Evolutionary conservation across 2,329 filamentous ascomycete genomes (phyloP).

Genomic region (Moelleriella libera): DNA sequence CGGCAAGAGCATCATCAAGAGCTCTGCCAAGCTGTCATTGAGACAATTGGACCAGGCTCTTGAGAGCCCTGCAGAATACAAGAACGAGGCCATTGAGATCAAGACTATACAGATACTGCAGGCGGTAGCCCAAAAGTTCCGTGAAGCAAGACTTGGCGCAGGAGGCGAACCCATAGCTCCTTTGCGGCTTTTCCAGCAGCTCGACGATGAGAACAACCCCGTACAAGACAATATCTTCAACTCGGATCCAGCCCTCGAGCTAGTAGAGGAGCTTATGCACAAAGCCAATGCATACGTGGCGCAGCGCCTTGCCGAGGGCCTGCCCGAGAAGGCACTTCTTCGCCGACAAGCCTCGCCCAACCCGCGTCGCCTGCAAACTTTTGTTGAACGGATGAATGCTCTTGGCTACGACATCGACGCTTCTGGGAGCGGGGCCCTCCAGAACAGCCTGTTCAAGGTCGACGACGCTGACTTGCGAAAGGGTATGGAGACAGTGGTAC

Average conservation of each 20-base stretch:
- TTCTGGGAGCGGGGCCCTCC: slow-evolving; percentile 76
- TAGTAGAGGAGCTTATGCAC: slow-evolving; percentile 90
- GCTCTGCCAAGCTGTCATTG: slow-evolving; percentile 70
- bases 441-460: slow-evolving; percentile 90
- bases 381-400: slow-evolving; percentile 84
- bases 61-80: slow-evolving; percentile 44
- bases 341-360: slow-evolving; percentile 79
- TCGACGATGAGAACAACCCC: slow-evolving; percentile 96
- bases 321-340: slow-evolving; percentile 87
- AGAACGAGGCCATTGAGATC: slow-evolving; percentile 49
- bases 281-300: slow-evolving; percentile 86
- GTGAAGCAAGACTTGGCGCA: slow-evolving; percentile 71
- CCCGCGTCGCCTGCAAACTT: slow-evolving; percentile 73
- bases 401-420: slow-evolving; percentile 84
- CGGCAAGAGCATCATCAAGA: slow-evolving; percentile 88
- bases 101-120: slow-evolving; percentile 74
- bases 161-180: slow-evolving; percentile 68
- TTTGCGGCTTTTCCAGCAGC: slow-evolving; percentile 77
- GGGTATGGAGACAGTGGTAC: slow-evolving; percentile 90
- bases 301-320: slow-evolving; percentile 60
- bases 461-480: slow-evolving; percentile 81
- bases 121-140: slow-evolving; percentile 77
- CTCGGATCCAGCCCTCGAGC: slow-evolving; percentile 74
- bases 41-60: slow-evolving; percentile 77
- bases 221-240: slow-evolving; percentile 95